Evolutionary conservation across 1,139 yeast genomes (phyloP), one percentile per base, ranked within the genome.

Genomic region (Yamadazyma siamensis): DNA sequence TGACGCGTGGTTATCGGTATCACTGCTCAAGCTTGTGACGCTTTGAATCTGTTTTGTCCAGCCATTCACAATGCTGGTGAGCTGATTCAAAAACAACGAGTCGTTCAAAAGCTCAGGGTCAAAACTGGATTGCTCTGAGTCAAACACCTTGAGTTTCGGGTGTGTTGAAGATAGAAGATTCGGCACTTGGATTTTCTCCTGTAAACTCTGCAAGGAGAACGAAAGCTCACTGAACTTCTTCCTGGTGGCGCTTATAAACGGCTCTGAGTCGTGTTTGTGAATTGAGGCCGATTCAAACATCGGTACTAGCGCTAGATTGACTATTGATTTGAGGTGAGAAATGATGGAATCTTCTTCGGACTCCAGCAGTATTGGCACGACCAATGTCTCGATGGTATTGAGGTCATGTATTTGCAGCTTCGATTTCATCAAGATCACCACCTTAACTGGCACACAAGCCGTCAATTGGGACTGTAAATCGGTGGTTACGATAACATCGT

Each of bases 21-120:
- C 37, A 25, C 32, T 32, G 10, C 37, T 26, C 25, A 80, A 52
- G 20, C 62, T 60, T 0, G 89, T 74, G 6, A 86, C 59, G 1
- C 67, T 56, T 41, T 79, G 85, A 9, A 80, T 75, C 25, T 76
- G 73, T 38, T 66, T 72, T 15, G 80, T 75, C 96, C 96, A 88
- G 8, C 64, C 65, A 44, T 84, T 84, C 4, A 80, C 91, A 5
- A 66, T 68, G 3, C 71, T 56, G 29, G 89, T 91, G 9, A 87
- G 55, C 25, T 69, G 70, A 46, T 88, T 88, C 27, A 87, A 59
- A 38, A 81, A 70, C 0, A 55, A 50, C 0, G 82, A 54, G 42
- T 86, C 89, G 1, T 56, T 43, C 2, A 76, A 42, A 6, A 65
- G 43, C 1, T 32, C 39, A 4, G 48, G 44, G 5, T 39, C 38